Conservation (phyloP, 352 stramenopile genomes). For the Globisporangium mamillatum region DNA sequence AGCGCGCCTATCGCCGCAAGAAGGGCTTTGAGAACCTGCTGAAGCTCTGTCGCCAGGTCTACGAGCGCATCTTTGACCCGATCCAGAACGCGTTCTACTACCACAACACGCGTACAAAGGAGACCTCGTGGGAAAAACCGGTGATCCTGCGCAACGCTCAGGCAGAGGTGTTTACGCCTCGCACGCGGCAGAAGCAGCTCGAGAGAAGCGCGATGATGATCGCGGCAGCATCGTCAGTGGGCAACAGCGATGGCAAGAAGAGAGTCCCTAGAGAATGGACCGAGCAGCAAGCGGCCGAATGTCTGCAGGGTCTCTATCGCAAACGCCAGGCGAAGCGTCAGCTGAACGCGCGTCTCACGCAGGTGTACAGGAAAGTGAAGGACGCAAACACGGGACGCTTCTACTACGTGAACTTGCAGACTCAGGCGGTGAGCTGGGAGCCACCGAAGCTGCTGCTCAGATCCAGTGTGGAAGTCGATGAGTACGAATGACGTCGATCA, state of each 20-base stretch:
- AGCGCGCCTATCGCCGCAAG: conserved; percentile 48
- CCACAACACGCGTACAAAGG: conserved; percentile 73
- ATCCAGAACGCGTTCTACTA: conserved; percentile 59
- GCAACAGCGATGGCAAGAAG: not conserved
- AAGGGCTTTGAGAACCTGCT: conserved; percentile 45
- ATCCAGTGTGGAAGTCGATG: conserved; percentile 26
- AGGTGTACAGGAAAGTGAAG: conserved; percentile 56
- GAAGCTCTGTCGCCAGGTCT: conserved; percentile 45
- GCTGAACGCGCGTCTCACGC: conserved; percentile 31
- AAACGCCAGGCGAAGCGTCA: conserved; percentile 41
- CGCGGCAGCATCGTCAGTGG: not conserved
- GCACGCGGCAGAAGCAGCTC: conserved; percentile 40
- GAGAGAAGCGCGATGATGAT: conserved; percentile 21
- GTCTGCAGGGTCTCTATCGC: conserved; percentile 61
- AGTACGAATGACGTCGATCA: conserved; percentile 17
- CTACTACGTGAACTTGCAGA: conserved; percentile 79
- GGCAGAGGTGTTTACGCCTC: conserved; percentile 50
- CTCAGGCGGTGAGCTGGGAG: conserved; percentile 63
- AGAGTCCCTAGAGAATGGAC: conserved; percentile 31
- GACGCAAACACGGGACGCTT: conserved; percentile 44
- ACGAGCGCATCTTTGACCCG: conserved; percentile 71
- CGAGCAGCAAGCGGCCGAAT: conserved; percentile 37
- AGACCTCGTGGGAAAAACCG: conserved; percentile 69
- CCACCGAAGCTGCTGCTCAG: conserved; percentile 32
- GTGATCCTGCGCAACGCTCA: conserved; percentile 36